Conservation (phyloP, 495 filamentous ascomycete genomes). For the Xylaria grammica region DNA sequence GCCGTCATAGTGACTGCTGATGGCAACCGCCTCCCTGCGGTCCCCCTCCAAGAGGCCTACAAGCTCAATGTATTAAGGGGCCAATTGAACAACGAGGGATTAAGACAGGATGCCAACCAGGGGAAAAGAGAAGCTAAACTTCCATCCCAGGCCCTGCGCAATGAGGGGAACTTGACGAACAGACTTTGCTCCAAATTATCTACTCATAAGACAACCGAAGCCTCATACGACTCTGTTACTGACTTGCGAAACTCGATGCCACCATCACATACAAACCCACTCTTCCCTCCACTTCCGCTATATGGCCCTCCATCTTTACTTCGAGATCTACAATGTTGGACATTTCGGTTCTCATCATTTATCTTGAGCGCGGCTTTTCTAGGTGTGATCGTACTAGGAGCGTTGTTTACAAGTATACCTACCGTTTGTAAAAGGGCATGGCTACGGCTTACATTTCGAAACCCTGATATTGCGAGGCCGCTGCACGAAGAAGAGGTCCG, state of each 20-base stretch:
- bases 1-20: conserved; percentile 71
- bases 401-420: conserved; percentile 66
- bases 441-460: conserved; percentile 54
- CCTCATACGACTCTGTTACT: conserved; percentile 32
- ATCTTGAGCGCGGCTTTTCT: conserved; percentile 80
- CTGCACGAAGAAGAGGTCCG: conserved; percentile 72
- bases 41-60: conserved; percentile 67
- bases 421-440: conserved; percentile 51
- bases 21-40: conserved; percentile 66
- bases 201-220: conserved; percentile 16
- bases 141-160: background rate
- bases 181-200: conserved; percentile 20
- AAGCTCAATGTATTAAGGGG: conserved; percentile 68
- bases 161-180: background rate
- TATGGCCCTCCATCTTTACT: conserved; percentile 76
- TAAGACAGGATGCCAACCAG: conserved; percentile 23
- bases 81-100: conserved; percentile 44
- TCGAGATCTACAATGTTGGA: conserved; percentile 65
- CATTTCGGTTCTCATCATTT: conserved; percentile 68
- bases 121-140: conserved; percentile 3
- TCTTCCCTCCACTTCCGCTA: conserved; percentile 86
- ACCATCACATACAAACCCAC: conserved; percentile 72
- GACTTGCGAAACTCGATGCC: conserved; percentile 48
- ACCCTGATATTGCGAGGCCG: conserved; percentile 63
- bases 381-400: conserved; percentile 72